These are phyloP conservation scores for Bryoglossum gracile DNA, from an alignment of 495 filamentous ascomycete species.

Conservation along the genomic window DNA sequence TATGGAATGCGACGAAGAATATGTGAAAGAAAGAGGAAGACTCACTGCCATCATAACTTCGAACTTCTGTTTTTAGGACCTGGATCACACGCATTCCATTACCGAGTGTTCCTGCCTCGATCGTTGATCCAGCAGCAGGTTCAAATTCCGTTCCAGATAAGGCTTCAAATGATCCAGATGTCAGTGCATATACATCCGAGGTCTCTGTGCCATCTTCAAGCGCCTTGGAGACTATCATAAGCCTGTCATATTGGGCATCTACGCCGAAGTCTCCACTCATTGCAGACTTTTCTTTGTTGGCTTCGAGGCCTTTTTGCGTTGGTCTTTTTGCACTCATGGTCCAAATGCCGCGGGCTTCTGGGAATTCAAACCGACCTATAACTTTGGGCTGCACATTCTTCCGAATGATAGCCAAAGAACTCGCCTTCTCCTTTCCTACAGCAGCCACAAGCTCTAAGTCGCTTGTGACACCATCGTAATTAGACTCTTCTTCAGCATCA, in stretches of 20 bases:
- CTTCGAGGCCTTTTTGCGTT: constrained; percentile 43
- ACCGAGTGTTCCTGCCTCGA: constrained; percentile 74
- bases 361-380: constrained; percentile 54
- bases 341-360: constrained; percentile 56
- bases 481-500: constrained; percentile 37
- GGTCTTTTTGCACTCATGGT: constrained; percentile 54
- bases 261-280: constrained; percentile 42
- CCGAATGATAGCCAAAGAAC: constrained; percentile 67
- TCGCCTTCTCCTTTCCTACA: constrained; percentile 60
- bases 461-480: constrained; percentile 37
- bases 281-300: constrained; percentile 39
- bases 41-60: constrained; percentile 82
- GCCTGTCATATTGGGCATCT: constrained; percentile 55
- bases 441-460: constrained; percentile 66
- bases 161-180: constrained; percentile 56
- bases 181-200: constrained; percentile 55
- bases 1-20: too few relatives aligned
- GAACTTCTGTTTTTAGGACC: constrained; percentile 72
- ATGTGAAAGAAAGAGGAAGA: constrained; percentile 11
- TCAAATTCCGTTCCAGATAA: constrained; percentile 77
- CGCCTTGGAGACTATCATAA: constrained; percentile 60
- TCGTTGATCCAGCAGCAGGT: constrained; percentile 69
- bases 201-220: constrained; percentile 48
- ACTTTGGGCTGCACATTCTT: constrained; percentile 62
- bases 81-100: constrained; percentile 73